Evolutionary conservation across 768 basidiomycete species (phyloP).

Genomic region (Mycena vulgaris): DNA sequence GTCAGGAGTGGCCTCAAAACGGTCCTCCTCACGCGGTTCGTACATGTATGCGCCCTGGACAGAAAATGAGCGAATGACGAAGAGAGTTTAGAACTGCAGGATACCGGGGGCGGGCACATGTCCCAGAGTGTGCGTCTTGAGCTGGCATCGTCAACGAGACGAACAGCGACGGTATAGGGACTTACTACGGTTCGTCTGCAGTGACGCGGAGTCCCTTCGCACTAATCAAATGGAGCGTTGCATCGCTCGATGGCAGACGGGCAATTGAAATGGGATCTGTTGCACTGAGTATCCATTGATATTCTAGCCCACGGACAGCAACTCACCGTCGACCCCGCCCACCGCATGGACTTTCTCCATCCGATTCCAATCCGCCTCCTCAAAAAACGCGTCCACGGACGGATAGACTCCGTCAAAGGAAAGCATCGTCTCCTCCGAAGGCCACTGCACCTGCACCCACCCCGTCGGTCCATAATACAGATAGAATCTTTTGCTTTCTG

Average conservation of each 20-base stretch:
- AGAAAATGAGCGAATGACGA: not conserved
- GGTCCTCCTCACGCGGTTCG: not conserved
- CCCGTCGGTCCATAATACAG: not conserved
- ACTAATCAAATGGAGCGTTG: not conserved
- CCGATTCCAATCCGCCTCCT: constrained; percentile 20
- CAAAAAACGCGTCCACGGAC: constrained; percentile 17
- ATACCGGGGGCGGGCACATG: constrained; percentile 18
- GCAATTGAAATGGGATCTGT: not conserved
- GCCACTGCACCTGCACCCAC: too few relatives aligned
- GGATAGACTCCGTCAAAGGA: not conserved
- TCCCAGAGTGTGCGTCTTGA: constrained; percentile 14
- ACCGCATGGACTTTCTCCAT: not conserved
- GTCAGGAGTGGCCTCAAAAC: too few relatives aligned
- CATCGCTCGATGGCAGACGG: too few relatives aligned
- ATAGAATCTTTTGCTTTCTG: not conserved
- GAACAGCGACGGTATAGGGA: not conserved
- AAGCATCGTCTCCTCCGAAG: not conserved
- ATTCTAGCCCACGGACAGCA: not conserved
- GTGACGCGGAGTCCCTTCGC: not conserved
- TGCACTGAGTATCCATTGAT: too few relatives aligned
- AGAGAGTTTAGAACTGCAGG: not conserved
- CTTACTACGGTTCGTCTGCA: constrained; percentile 1
- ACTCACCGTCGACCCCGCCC: not conserved
- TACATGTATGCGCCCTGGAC: not conserved
- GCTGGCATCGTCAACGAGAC: not conserved